Conservation (phyloP, 2,329 filamentous ascomycete species). For the Fusarium anthophilum region DNA sequence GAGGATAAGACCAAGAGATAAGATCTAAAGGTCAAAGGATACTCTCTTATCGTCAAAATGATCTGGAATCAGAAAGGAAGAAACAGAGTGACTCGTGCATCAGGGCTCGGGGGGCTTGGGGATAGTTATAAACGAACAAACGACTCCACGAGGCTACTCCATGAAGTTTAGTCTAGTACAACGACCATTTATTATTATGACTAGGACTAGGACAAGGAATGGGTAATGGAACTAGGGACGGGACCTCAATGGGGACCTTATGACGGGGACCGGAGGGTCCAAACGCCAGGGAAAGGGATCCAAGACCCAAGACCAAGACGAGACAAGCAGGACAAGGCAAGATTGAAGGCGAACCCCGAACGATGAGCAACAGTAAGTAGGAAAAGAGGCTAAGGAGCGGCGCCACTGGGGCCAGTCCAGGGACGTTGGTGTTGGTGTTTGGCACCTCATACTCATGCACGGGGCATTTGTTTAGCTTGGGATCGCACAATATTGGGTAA, state of each 20-base stretch:
- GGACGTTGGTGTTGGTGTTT: constrained; percentile 34
- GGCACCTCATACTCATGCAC: constrained; percentile 34
- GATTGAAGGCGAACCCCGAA: constrained; percentile 32
- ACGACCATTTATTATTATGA: background rate
- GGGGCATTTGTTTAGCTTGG: constrained; percentile 44
- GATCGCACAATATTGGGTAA: constrained; percentile 57
- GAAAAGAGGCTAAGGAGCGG: constrained; percentile 24
- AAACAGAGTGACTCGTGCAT: constrained; percentile 24
- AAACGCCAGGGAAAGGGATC: constrained; percentile 20
- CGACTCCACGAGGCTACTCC: constrained; percentile 32
- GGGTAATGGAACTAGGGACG: constrained; percentile 15
- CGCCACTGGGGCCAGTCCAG: constrained; percentile 28
- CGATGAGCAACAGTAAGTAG: constrained; percentile 21
- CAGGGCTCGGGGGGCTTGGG: constrained; percentile 31
- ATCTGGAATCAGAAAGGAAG: constrained; percentile 21
- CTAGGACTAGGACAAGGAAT: background rate
- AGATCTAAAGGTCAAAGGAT: constrained; percentile 4
- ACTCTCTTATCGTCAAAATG: constrained; percentile 11
- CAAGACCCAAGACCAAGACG: constrained; percentile 7
- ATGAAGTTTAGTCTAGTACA: constrained; percentile 16
- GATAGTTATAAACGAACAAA: constrained; percentile 34
- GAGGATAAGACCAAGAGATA: constrained; percentile 15
- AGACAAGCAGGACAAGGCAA: background rate
- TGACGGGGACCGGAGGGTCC: constrained; percentile 36
- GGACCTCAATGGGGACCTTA: constrained; percentile 35